Base-by-base conservation (phyloP, 805 yeast genomes). In the Candida pseudoglaebosa region DNA sequence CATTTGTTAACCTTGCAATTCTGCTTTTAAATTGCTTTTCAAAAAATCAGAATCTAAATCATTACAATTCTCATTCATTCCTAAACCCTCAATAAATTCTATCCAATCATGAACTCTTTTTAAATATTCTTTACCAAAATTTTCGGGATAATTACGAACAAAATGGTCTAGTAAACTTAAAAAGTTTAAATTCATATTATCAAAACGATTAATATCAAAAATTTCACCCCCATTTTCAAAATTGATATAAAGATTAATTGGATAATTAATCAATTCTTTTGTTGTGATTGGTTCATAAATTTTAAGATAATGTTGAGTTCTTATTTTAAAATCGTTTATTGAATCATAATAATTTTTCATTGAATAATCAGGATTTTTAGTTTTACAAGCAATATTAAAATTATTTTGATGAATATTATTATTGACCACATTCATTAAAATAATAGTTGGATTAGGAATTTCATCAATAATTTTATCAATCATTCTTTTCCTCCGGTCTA, bases 381-480 rank as follows among this genome's bases (percentile, higher is more conserved):
- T 73, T 55, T 83, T 83, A 37, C 78, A 75, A 48, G 75, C 79
- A 38, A 82, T 78, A 57, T 83, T 83, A 56, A 56, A 83, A 42
- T 74, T 66, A 47, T 80, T 59, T 21, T 79, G 67, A 13, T 66
- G 65, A 21, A 57, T 56, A 52, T 79, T 75, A n/a, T 67, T 57
- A 50, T 85, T 79, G 45, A 75, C 70, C 20, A 83, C 73, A 52
- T 83, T 84, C 30, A 83, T 59, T 6, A 82, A 65, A 10, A 80
- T 54, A 2, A 84, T 71, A 33, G 70, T 67, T 32, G 48, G 41
- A 7, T 59, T 57, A 8, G 12, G 20, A 5, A 33, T 15, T 5
- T 33, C 16, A 5, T 33, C 36, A 9, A 33, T 16, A 1, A 60
- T 41, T 17, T 36, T 41, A 10, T 47, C 37, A n/a, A 66, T 47